phyloP scores from a whole-genome alignment of 345 rosid species.

The Fremontodendron californicum region DNA sequence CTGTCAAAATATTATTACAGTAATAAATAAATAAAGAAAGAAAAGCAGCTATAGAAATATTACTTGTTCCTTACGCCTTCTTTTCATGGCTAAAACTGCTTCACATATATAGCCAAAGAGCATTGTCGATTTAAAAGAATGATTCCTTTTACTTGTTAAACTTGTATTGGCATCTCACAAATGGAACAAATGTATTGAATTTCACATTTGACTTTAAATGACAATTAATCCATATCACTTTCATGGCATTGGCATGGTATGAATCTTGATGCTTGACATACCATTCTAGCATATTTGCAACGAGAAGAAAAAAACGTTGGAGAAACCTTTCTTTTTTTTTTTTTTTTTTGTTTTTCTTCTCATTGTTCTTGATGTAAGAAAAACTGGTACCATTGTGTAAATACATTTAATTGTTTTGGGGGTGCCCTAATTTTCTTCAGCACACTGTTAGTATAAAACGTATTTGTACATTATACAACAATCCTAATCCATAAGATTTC shows the following conservation, averaged over 20 bases:
- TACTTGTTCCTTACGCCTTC: not conserved
- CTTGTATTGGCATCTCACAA: not conserved
- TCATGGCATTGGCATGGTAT: not conserved
- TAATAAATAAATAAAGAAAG: not conserved
- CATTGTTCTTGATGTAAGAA: not conserved
- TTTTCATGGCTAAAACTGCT: not conserved
- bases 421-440: not conserved
- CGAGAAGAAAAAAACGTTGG: no score
- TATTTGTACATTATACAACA: not conserved
- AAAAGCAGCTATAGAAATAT: no score
- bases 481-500: not conserved
- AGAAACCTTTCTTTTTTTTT: not conserved
- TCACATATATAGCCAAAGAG: not conserved
- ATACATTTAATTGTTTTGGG: not conserved
- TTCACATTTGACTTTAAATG: not conserved
- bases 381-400: not conserved
- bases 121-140: not conserved
- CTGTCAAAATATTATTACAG: not conserved
- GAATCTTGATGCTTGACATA: not conserved
- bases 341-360: not conserved
- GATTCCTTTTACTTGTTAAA: not conserved
- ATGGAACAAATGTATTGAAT: not conserved
- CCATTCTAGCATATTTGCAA: not conserved
- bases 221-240: no score
- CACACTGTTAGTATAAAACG: not conserved